A percentile compares a stretch with the other conserved stretches of the same genome.
phyloP scores from a whole-genome alignment of 2,329 filamentous ascomycete genomes.

The Daldinia sp. region DNA sequence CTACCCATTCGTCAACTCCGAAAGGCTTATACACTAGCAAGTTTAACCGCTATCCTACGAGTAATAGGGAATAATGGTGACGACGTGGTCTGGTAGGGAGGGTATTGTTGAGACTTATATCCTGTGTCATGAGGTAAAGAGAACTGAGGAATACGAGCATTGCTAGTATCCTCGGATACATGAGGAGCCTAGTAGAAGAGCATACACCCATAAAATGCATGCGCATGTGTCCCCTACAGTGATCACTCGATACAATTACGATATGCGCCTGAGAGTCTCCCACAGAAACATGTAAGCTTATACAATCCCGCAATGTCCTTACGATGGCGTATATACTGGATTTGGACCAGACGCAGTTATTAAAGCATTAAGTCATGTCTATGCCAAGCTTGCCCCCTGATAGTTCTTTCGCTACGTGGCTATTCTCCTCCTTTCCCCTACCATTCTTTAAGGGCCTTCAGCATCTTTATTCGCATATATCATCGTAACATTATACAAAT shows the following conservation, averaged over 20 bases:
- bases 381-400: too few species aligned
- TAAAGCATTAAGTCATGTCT: too few species aligned
- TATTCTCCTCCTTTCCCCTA: too few species aligned
- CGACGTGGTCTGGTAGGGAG: not conserved
- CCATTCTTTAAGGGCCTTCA: too few species aligned
- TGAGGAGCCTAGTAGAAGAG: not conserved
- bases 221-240: not conserved
- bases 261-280: not conserved
- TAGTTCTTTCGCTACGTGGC: too few species aligned
- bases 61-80: not conserved
- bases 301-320: too few species aligned
- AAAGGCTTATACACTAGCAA: not conserved
- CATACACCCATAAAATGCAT: not conserved
- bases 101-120: not conserved
- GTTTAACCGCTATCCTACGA: not conserved
- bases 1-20: not conserved
- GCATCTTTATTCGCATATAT: too few species aligned
- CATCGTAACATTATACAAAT: too few species aligned
- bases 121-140: not conserved
- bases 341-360: too few species aligned
- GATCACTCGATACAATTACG: not conserved
- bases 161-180: not conserved
- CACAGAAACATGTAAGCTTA: too few species aligned
- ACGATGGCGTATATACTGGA: too few species aligned
- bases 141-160: not conserved